Conservation (phyloP, 225 moss, liverwort and hornwort genomes). For the Lunularia cruciata region DNA sequence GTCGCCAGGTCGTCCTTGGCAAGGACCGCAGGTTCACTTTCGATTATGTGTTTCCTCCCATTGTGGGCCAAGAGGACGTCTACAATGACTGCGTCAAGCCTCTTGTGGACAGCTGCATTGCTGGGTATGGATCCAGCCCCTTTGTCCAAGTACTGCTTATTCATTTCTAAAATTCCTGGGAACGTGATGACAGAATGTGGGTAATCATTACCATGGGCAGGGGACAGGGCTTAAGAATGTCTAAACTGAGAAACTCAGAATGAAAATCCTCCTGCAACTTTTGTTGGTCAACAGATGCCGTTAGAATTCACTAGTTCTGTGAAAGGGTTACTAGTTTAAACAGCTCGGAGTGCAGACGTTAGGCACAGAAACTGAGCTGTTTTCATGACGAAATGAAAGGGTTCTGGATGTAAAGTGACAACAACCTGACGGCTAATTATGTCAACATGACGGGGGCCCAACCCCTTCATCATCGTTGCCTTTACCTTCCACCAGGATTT, state of each 20-base stretch:
- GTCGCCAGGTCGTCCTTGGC: slow-evolving; percentile 69
- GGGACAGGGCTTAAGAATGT: slow-evolving; percentile 12
- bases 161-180: not conserved
- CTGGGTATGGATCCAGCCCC: slow-evolving; percentile 44
- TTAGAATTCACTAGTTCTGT: not conserved
- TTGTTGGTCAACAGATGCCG: too few relatives aligned
- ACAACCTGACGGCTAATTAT: not conserved
- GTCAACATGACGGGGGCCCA: not conserved
- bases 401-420: not conserved
- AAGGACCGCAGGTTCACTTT: slow-evolving; percentile 81
- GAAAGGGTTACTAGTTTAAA: not conserved
- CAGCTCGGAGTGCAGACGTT: not conserved
- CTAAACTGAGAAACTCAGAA: too few relatives aligned
- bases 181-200: not conserved
- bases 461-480: not conserved
- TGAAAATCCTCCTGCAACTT: too few relatives aligned
- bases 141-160: not conserved
- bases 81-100: slow-evolving; percentile 78
- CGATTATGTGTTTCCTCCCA: slow-evolving; percentile 71
- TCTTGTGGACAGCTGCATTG: slow-evolving; percentile 81
- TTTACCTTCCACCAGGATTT: too few relatives aligned
- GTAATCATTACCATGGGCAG: not conserved
- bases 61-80: slow-evolving; percentile 66
- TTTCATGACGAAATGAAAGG: not conserved
- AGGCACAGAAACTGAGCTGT: not conserved